Evolutionary conservation across 1,284 basidiomycete species (phyloP).

Genomic region (Cryptococcus amylolentus): DNA sequence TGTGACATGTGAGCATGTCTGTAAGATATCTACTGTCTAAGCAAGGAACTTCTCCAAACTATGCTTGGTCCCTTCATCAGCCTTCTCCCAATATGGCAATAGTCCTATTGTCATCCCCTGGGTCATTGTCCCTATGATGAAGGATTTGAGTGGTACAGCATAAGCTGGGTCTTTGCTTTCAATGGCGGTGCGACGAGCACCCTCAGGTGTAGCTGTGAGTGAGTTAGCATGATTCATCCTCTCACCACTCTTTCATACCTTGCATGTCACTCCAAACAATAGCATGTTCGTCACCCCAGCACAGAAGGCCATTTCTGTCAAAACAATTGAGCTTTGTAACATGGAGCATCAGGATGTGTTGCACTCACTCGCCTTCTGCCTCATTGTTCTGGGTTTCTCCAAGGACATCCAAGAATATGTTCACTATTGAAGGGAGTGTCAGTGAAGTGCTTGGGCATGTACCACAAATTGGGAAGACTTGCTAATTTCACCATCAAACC

Average conservation of each 20-base stretch:
- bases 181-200: constrained; percentile 30
- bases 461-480: constrained; percentile 7
- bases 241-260: constrained; percentile 13
- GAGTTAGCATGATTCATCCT: not conserved
- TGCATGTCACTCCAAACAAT: constrained; percentile 38
- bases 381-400: constrained; percentile 69
- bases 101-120: constrained; percentile 39
- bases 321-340: not conserved
- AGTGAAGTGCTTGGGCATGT: not conserved
- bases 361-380: constrained; percentile 46
- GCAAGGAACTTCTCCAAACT: constrained; percentile 42
- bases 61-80: constrained; percentile 40
- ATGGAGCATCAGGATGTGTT: not conserved
- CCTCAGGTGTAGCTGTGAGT: constrained; percentile 35
- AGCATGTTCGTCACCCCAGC: constrained; percentile 39
- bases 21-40: not conserved
- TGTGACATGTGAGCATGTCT: too few species aligned
- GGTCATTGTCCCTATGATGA: constrained; percentile 39
- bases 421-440: constrained; percentile 60
- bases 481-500: constrained; percentile 48
- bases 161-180: constrained; percentile 45
- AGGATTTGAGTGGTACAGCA: constrained; percentile 35
- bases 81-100: constrained; percentile 48
- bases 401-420: constrained; percentile 85
- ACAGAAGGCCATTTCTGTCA: constrained; percentile 16